These are phyloP conservation scores for Naganishia friedmannii DNA, from an alignment of 768 basidiomycete species.

Conservation along the genomic window DNA sequence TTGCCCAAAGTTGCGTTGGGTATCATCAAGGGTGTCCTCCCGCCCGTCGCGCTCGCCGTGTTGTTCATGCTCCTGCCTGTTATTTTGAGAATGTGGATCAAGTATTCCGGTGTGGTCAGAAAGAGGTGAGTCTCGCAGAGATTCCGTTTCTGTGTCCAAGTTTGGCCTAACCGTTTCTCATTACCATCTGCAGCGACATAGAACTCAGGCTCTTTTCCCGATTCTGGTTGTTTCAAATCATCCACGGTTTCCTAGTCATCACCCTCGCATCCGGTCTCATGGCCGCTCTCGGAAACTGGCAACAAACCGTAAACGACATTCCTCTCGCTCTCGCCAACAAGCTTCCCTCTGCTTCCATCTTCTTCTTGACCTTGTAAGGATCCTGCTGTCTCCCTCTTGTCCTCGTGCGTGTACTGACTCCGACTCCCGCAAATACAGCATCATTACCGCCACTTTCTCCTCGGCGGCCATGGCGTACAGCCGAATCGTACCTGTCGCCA, in stretches of 20 bases:
- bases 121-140: slow-evolving; percentile 41
- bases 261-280: slow-evolving; percentile 51
- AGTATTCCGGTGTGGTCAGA: slow-evolving; percentile 45
- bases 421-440: slow-evolving; percentile 25
- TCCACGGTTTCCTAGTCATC: slow-evolving; percentile 53
- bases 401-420: neutral
- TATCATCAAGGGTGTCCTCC: slow-evolving; percentile 52
- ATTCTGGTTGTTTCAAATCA: slow-evolving; percentile 52
- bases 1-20: slow-evolving; percentile 39
- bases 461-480: slow-evolving; percentile 46
- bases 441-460: slow-evolving; percentile 48
- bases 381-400: neutral
- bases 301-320: neutral
- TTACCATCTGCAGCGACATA: slow-evolving; percentile 48
- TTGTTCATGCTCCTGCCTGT: slow-evolving; percentile 52
- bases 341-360: slow-evolving; percentile 49
- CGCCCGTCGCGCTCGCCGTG: slow-evolving; percentile 50
- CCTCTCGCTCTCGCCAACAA: slow-evolving; percentile 42
- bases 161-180: too few species aligned
- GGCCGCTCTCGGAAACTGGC: slow-evolving; percentile 18
- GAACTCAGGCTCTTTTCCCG: slow-evolving; percentile 50
- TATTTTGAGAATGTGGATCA: slow-evolving; percentile 46
- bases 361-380: slow-evolving; percentile 52
- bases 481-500: slow-evolving; percentile 46
- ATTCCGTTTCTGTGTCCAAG: too few species aligned